phyloP scores from a whole-genome alignment of 768 basidiomycete species.

The Collybia sordida region DNA sequence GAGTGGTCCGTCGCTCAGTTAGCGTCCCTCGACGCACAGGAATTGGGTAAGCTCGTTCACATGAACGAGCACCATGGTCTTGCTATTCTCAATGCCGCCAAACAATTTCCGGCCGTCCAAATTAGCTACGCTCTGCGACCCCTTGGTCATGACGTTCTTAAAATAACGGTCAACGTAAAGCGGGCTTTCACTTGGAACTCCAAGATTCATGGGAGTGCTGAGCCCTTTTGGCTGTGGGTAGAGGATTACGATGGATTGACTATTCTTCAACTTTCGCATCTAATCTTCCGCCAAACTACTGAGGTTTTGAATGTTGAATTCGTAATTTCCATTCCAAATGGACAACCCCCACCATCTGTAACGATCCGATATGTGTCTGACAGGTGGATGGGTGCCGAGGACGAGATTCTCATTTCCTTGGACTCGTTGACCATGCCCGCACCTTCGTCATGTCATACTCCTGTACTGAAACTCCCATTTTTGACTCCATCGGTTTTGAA shows the following conservation, averaged over 20 bases:
- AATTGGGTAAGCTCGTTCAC: constrained; percentile 79
- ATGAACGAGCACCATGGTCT: constrained; percentile 84
- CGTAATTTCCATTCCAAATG: constrained; percentile 68
- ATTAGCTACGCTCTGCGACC: constrained; percentile 76
- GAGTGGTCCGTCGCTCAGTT: constrained; percentile 78
- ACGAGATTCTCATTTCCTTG: constrained; percentile 62
- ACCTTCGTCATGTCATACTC: constrained; percentile 53
- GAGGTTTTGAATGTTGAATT: constrained; percentile 67
- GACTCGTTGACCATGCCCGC: constrained; percentile 76
- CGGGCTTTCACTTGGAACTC: constrained; percentile 79
- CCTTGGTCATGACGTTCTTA: constrained; percentile 80
- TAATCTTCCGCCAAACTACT: constrained; percentile 70
- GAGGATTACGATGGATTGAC: constrained; percentile 81
- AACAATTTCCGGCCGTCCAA: constrained; percentile 76
- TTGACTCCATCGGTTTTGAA: constrained; percentile 57
- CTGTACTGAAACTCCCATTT: constrained; percentile 73
- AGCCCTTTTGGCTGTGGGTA: constrained; percentile 96
- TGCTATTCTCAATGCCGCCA: constrained; percentile 76
- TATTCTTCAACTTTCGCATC: constrained; percentile 78
- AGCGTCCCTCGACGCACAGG: constrained; percentile 58
- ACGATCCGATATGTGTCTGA: constrained; percentile 84
- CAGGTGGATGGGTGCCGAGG: constrained; percentile 91
- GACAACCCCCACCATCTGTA: constrained; percentile 59
- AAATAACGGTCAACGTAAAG: constrained; percentile 61
- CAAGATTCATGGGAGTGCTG: constrained; percentile 69